These are phyloP conservation scores for Rhododendron williamsianum DNA, from an alignment of 148 eudicot genomes.

Conservation along the genomic window DNA sequence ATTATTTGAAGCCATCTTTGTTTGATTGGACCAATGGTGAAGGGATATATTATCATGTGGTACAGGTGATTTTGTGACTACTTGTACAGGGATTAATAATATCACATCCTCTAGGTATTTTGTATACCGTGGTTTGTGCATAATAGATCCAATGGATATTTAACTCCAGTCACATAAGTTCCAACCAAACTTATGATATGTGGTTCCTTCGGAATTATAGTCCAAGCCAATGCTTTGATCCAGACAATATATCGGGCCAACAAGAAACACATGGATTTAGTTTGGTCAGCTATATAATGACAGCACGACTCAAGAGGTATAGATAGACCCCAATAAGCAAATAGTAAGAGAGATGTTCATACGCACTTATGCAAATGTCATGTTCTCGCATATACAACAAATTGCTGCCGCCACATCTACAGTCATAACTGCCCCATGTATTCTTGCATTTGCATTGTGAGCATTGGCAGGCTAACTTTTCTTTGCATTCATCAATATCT, in stretches of 20 bases:
- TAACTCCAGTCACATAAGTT: not conserved
- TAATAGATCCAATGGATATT: not conserved
- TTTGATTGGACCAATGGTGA: not conserved
- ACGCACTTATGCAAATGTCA: constrained; percentile 77
- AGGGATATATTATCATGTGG: not conserved
- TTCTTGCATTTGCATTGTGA: constrained; percentile 79
- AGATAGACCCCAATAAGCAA: not conserved
- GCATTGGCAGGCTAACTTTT: constrained; percentile 69
- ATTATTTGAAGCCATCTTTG: not conserved
- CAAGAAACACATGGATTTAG: not conserved
- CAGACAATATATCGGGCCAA: not conserved
- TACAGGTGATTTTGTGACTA: not conserved
- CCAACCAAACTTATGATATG: not conserved
- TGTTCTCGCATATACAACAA: constrained; percentile 70
- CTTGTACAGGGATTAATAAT: not conserved
- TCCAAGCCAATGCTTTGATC: not conserved
- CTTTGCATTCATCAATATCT: constrained; percentile 90
- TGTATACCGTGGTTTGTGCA: not conserved
- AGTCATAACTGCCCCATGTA: constrained; percentile 86
- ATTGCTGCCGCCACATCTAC: constrained; percentile 46
- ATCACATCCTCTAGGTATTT: not conserved
- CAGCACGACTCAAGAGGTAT: not conserved
- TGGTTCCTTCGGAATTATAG: not conserved
- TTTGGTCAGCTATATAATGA: not conserved
- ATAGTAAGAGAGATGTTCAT: not conserved